Conservation (phyloP, 1,284 basidiomycete genomes). For the Marasmius oreades region DNA sequence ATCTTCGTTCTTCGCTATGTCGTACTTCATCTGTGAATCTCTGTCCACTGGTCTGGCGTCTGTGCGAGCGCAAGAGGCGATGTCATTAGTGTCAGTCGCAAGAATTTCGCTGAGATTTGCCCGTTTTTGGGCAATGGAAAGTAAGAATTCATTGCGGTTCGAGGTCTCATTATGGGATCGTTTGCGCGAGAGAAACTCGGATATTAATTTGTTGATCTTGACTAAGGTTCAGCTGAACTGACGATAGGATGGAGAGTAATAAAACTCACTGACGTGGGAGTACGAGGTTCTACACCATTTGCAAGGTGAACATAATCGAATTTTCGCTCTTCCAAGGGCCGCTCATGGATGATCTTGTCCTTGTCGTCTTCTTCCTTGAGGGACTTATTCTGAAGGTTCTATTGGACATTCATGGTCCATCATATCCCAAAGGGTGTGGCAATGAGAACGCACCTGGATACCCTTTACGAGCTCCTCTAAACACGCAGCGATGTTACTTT, state of each 20-base stretch:
- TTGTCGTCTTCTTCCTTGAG: slow-evolving; percentile 12
- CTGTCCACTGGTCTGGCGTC: slow-evolving; percentile 69
- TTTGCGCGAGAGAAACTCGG: slow-evolving; percentile 63
- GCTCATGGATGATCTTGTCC: slow-evolving; percentile 16
- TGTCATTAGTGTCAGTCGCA: slow-evolving; percentile 25
- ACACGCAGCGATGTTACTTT: slow-evolving; percentile 48
- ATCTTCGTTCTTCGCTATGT: slow-evolving; percentile 76
- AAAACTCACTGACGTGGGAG: slow-evolving; percentile 53
- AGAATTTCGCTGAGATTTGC: slow-evolving; percentile 28
- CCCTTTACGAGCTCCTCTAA: slow-evolving; percentile 48
- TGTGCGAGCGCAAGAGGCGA: slow-evolving; percentile 61
- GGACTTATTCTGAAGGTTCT: slow-evolving; percentile 5
- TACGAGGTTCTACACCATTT: slow-evolving; percentile 39
- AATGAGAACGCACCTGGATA: slow-evolving; percentile 43
- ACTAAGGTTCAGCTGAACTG: neutral
- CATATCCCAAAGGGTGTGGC: neutral
- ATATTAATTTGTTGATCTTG: slow-evolving; percentile 68
- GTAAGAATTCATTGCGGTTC: slow-evolving; percentile 70
- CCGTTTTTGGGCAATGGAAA: slow-evolving; percentile 52
- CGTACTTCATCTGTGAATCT: slow-evolving; percentile 77
- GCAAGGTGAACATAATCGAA: slow-evolving; percentile 52
- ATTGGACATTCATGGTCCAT: neutral
- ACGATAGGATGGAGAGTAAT: slow-evolving; percentile 3
- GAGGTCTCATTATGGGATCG: slow-evolving; percentile 69
- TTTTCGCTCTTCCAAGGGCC: slow-evolving; percentile 59